Conservation (phyloP, 352 stramenopile species). For the Pythium utonaiense region DNA sequence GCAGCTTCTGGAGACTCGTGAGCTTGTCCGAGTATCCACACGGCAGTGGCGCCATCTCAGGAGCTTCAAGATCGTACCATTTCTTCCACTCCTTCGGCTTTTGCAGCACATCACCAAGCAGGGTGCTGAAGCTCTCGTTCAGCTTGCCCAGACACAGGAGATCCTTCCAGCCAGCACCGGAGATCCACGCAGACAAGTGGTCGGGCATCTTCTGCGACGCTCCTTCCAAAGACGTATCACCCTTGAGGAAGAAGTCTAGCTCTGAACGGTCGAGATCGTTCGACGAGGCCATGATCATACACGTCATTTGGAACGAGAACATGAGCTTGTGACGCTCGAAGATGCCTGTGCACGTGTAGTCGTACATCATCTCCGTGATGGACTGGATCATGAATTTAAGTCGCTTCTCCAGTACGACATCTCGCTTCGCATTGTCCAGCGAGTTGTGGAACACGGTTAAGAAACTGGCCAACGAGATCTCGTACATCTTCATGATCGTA, state of each 20-base stretch:
- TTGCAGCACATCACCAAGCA: slow-evolving; percentile 49
- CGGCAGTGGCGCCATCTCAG: slow-evolving; percentile 83
- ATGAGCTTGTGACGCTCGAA: slow-evolving; percentile 98
- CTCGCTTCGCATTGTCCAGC: slow-evolving; percentile 87
- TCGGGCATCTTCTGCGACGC: slow-evolving; percentile 70
- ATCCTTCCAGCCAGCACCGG: slow-evolving; percentile 90
- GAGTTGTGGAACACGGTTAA: slow-evolving; percentile 90
- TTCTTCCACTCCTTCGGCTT: slow-evolving; percentile 79
- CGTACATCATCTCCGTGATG: slow-evolving; percentile 93
- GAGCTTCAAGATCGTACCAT: slow-evolving; percentile 94
- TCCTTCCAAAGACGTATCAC: slow-evolving; percentile 90
- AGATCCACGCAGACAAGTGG: slow-evolving; percentile 75
- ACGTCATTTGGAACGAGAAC: slow-evolving; percentile 96
- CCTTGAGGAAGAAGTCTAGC: slow-evolving; percentile 96
- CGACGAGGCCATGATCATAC: slow-evolving; percentile 91
- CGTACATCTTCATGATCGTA: slow-evolving; percentile 96
- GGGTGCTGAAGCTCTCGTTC: slow-evolving; percentile 53
- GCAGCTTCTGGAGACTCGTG: slow-evolving; percentile 87
- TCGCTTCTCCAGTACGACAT: slow-evolving; percentile 88
- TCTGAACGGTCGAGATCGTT: slow-evolving; percentile 80
- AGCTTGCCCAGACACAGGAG: slow-evolving; percentile 80
- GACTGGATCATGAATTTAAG: slow-evolving; percentile 88
- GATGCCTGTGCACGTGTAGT: slow-evolving; percentile 96
- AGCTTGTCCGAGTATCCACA: slow-evolving; percentile 75
- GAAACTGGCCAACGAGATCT: slow-evolving; percentile 93